These are phyloP conservation scores for Schwanniomyces occidentalis DNA, from an alignment of 805 yeast species.

Conservation along the genomic window DNA sequence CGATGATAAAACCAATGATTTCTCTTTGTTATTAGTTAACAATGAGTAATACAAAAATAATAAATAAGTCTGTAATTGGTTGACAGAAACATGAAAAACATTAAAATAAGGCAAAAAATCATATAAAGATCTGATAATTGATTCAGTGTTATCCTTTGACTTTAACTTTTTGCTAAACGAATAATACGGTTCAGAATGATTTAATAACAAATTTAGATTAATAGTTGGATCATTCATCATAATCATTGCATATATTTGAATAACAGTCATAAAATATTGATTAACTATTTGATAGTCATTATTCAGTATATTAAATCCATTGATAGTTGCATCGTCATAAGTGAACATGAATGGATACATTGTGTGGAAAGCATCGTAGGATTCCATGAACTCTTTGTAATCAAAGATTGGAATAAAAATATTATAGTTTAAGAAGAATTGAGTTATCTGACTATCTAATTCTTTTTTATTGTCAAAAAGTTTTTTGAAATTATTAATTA, in stretches of 20 bases:
- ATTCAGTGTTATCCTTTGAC: slow-evolving; percentile 29
- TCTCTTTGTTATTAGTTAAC: slow-evolving; percentile 42
- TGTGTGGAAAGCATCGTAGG: slow-evolving; percentile 48
- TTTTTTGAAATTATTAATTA: slow-evolving; percentile 44
- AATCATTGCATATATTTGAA: slow-evolving; percentile 52
- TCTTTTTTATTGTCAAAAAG: slow-evolving; percentile 37
- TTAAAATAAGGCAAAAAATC: slow-evolving; percentile 50
- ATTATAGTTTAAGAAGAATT: slow-evolving; percentile 54
- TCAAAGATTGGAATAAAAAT: slow-evolving; percentile 56
- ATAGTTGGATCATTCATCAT: slow-evolving; percentile 50
- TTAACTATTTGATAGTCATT: slow-evolving; percentile 44
- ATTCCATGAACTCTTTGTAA: slow-evolving; percentile 52
- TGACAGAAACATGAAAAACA: slow-evolving; percentile 46
- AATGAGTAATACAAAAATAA: slow-evolving; percentile 50
- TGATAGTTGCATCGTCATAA: slow-evolving; percentile 46
- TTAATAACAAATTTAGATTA: slow-evolving; percentile 40
- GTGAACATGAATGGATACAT: slow-evolving; percentile 50
- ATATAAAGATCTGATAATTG: slow-evolving; percentile 38
- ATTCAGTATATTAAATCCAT: slow-evolving; percentile 49
- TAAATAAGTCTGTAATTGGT: slow-evolving; percentile 51
- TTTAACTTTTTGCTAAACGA: slow-evolving; percentile 11
- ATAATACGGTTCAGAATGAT: slow-evolving; percentile 37
- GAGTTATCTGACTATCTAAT: slow-evolving; percentile 48
- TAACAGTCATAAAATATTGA: slow-evolving; percentile 43
- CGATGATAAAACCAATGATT: slow-evolving; percentile 36